Evolutionary conservation across 1,284 basidiomycete genomes (phyloP).

Genomic region (Rhodotorula sp.): DNA sequence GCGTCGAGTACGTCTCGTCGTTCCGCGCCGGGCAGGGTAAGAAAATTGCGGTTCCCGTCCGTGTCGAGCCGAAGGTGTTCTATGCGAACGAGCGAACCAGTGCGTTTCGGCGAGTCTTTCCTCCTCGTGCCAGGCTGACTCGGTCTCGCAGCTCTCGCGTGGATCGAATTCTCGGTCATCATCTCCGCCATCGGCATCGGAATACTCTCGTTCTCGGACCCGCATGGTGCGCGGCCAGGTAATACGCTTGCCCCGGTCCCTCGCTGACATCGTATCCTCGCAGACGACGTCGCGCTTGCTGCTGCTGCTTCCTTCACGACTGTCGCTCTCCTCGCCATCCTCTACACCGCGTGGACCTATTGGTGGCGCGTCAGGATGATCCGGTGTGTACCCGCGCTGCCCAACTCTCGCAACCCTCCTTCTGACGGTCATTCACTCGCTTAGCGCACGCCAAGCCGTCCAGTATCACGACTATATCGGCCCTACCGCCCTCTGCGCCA

Average conservation of each 20-base stretch:
- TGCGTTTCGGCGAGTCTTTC: constrained; percentile 21
- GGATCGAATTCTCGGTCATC: constrained; percentile 88
- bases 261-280: constrained; percentile 7
- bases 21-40: constrained; percentile 85
- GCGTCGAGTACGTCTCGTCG: constrained; percentile 61
- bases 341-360: constrained; percentile 84
- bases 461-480: constrained; percentile 82
- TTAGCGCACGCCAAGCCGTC: constrained; percentile 63
- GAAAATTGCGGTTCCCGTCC: constrained; percentile 84
- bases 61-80: constrained; percentile 96
- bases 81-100: constrained; percentile 88
- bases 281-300: constrained; percentile 45
- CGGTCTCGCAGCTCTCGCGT: constrained; percentile 50
- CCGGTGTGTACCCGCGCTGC: constrained; percentile 49
- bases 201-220: constrained; percentile 52
- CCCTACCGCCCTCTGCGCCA: constrained; percentile 67
- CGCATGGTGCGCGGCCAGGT: constrained; percentile 42
- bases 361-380: constrained; percentile 78
- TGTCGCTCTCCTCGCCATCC: constrained; percentile 81
- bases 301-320: constrained; percentile 82
- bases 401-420: background rate
- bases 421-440: background rate
- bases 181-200: constrained; percentile 85
- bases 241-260: background rate
- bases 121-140: background rate